Conservation (phyloP, 2,329 filamentous ascomycete species). For the Hansfordia pulvinata region DNA sequence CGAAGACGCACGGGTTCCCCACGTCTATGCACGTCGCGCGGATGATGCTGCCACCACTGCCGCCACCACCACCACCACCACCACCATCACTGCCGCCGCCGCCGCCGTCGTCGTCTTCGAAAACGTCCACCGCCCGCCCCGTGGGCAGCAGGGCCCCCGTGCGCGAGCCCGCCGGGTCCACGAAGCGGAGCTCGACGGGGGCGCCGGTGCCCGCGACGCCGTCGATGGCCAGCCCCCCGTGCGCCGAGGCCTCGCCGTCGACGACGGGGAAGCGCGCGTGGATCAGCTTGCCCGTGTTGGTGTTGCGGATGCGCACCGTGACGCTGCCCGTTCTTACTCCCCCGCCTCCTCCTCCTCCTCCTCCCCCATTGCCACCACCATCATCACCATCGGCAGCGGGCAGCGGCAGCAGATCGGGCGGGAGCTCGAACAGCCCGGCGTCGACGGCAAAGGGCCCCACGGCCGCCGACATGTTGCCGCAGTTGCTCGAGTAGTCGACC, state of each 20-base stretch:
- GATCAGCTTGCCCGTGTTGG: constrained; percentile 19
- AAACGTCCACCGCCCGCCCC: constrained; percentile 17
- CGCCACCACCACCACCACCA: neutral
- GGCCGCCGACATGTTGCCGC: constrained; percentile 44
- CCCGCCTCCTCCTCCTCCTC: neutral
- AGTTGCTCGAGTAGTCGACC: constrained; percentile 44
- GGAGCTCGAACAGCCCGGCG: constrained; percentile 24
- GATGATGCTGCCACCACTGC: constrained; percentile 12
- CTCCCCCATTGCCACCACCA: too few species aligned
- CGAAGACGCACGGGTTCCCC: constrained; percentile 27
- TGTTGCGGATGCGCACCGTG: constrained; percentile 17
- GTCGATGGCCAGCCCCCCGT: constrained; percentile 23
- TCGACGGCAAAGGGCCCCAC: constrained; percentile 47
- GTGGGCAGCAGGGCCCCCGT: constrained; percentile 25
- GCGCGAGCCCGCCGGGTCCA: constrained; percentile 24
- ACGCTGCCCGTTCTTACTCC: constrained; percentile 7
- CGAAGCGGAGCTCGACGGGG: constrained; percentile 22
- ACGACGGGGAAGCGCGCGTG: constrained; percentile 21
- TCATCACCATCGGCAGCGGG: too few species aligned
- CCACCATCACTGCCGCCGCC: constrained; percentile 7
- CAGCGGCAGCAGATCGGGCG: neutral
- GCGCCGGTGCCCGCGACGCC: constrained; percentile 23
- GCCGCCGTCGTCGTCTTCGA: constrained; percentile 9
- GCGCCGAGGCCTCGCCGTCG: constrained; percentile 10
- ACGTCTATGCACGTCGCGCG: constrained; percentile 24